Evolutionary conservation across 495 filamentous ascomycete species (phyloP), one percentile per base, ranked within the genome.

Genomic region (Cercophora scortea): DNA sequence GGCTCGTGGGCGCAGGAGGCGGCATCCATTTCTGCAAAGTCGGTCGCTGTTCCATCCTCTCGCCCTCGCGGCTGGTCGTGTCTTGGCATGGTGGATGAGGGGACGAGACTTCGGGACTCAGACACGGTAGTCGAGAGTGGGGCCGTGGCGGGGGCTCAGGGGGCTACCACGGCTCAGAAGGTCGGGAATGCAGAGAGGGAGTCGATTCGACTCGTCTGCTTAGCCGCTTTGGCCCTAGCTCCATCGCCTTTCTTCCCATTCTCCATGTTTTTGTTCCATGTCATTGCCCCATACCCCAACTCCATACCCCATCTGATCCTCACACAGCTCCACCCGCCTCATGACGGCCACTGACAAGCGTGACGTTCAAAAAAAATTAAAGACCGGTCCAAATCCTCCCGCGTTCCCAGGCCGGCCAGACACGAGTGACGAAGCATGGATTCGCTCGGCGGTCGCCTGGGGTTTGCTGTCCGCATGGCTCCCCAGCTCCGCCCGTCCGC

Each of bases 91-190:
- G 39, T 19, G 50, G 41, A 43, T 54, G 62, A 60, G 62, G 60
- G 58, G 59, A 25, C 25, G 56, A 41, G 39, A 46, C 11, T 25
- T 56, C 65, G 65, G 65, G 65, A 68, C 61, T 63, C 67, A 51
- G 54, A 58, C 58, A 61, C 70, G 70, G 70, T 61, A 73, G 62
- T 71, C 52, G 60, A 59, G 36, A 50, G 69, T 67, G 69, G 71
- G 69, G 70, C 66, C 66, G 64, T 45, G 55, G 57, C 56, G 62
- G 60, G 61, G 58, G 47, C n/a, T n/a, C n/a, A n/a, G n/a, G n/a
- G n/a, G n/a, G n/a, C n/a, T n/a, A 33, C 45, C 25, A 50, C 46
- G 50, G 57, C 36, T 49, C 36, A 45, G 17, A 42, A 32, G 32
- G 17, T 58, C 57, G 54, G 61, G 57, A 60, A 38, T n/a, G 25